These are phyloP conservation scores for Heritiera littoralis DNA, from an alignment of 345 rosid species.

Conservation along the genomic window DNA sequence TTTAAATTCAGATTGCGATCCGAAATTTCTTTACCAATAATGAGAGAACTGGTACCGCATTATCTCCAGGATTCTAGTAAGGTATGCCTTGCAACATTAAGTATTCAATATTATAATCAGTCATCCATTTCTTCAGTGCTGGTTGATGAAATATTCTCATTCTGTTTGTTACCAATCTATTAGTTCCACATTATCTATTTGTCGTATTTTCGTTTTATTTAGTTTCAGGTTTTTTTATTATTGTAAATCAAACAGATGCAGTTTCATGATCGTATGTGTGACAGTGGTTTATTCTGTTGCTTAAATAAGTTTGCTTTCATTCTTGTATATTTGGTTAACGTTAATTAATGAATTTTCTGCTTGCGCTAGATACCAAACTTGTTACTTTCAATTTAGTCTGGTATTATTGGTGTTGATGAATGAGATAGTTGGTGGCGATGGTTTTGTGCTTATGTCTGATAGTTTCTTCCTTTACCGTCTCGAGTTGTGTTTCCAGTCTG, in stretches of 20 bases:
- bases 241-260: neutral
- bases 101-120: neutral
- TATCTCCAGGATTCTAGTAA: conserved; percentile 90
- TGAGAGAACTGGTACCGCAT: conserved; percentile 95
- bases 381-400: neutral
- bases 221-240: neutral
- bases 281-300: neutral
- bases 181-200: neutral
- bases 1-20: conserved; percentile 68
- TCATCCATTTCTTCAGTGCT: neutral
- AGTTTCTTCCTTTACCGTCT: neutral
- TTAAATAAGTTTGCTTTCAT: neutral
- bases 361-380: neutral
- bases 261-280: neutral
- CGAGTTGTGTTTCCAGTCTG: neutral
- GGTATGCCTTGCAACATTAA: conserved; percentile 47
- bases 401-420: conserved; percentile 1
- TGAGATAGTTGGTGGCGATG: neutral
- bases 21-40: conserved; percentile 91
- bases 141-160: conserved; percentile 8
- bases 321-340: neutral
- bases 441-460: neutral
- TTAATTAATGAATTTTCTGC: neutral
- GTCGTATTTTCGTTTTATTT: neutral
- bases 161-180: conserved; percentile 8